Evolutionary conservation across 73 alveolate species (phyloP), one percentile per base, ranked within the genome.

Genomic region (Durusdinium trenchii): DNA sequence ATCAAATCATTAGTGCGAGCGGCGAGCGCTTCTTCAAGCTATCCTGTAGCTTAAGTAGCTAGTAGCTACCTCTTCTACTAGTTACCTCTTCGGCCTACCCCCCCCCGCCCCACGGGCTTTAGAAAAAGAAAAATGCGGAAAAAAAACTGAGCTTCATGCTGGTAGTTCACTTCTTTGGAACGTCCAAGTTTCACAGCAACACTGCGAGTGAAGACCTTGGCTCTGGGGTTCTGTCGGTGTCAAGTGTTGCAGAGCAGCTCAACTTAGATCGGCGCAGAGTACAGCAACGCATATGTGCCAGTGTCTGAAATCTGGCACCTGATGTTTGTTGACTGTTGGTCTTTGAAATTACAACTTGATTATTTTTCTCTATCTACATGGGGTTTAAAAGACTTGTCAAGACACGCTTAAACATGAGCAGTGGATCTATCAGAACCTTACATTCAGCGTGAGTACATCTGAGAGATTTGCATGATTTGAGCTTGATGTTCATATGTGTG

Each of bases 271-370:
- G 46, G 9, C 35, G 61, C 98, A 3, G 98, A 91, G 75, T 91
- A 91, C 46, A 91, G 98, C 98, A 91, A 52, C 52, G 98, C 89
- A 48, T 91, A 91, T 52, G 98, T 91, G 78, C 89, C 98, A 26
- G 98, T 91, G 89, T 91, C 98, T 23, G 98, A 91, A 54, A 91
- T 91, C 45, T 91, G 98, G 48, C 90, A 67, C 98, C 98, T 91
- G 6, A 26, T 42, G 10, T 0, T 14, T n/a, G 47, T 86, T 64
- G 50, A 48, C 86, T 14, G 36, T 30, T 36, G 30, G n/a, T 40
- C 98, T 91, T 89, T 20, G 90, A 87, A 32, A 69, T 91, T 52
- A 91, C 46, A 87, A 91, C 71, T 60, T 91, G 67, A 75, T 91
- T 91, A 32, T 87, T 89, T 42, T 91, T 87, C 47, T 91, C 98